A percentile compares a stretch with the other conserved stretches of the same genome.
phyloP scores from a whole-genome alignment of 2,329 filamentous ascomycete species.

The Aureobasidium melanogenum region DNA sequence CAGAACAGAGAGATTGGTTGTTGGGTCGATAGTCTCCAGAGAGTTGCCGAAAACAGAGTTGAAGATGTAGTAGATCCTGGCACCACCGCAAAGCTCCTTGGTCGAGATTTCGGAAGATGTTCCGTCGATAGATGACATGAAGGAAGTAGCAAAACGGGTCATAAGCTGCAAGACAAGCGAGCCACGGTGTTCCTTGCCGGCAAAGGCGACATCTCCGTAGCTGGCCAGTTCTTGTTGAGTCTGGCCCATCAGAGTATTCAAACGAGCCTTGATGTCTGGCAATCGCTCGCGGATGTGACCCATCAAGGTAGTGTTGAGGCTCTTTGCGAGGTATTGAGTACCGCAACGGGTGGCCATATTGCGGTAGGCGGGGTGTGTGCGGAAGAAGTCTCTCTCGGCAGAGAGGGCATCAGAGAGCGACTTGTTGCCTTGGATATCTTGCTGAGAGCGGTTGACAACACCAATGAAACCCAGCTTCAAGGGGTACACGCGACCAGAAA shows the following conservation, averaged over 20 bases:
- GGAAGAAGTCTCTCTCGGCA: slow-evolving; percentile 90
- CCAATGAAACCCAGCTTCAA: slow-evolving; percentile 96
- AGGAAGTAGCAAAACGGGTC: slow-evolving; percentile 95
- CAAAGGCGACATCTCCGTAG: slow-evolving; percentile 96
- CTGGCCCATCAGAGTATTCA: slow-evolving; percentile 99
- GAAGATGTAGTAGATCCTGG: slow-evolving; percentile 97
- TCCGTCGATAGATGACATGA: slow-evolving; percentile 97
- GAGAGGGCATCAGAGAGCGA: slow-evolving; percentile 86
- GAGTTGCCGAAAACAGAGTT: slow-evolving; percentile 98
- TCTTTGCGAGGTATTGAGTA: slow-evolving; percentile 89
- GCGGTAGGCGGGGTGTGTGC: slow-evolving; percentile 90
- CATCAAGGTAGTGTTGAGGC: slow-evolving; percentile 92
- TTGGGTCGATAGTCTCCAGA: slow-evolving; percentile 91
- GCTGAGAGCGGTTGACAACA: slow-evolving; percentile 94
- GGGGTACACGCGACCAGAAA: slow-evolving; percentile 94
- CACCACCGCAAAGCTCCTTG: slow-evolving; percentile 91
- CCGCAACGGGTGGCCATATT: slow-evolving; percentile 93
- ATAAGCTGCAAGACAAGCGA: slow-evolving; percentile 93
- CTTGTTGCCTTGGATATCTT: slow-evolving; percentile 94
- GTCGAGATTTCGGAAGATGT: slow-evolving; percentile 98
- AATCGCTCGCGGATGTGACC: slow-evolving; percentile 88
- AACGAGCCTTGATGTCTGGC: slow-evolving; percentile 92
- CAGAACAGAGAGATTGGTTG: slow-evolving; percentile 83
- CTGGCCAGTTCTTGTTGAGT: slow-evolving; percentile 97
- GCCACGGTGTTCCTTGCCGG: slow-evolving; percentile 90